Conservation (phyloP, 2,329 filamentous ascomycete genomes). For the Aschersonia sp. region DNA sequence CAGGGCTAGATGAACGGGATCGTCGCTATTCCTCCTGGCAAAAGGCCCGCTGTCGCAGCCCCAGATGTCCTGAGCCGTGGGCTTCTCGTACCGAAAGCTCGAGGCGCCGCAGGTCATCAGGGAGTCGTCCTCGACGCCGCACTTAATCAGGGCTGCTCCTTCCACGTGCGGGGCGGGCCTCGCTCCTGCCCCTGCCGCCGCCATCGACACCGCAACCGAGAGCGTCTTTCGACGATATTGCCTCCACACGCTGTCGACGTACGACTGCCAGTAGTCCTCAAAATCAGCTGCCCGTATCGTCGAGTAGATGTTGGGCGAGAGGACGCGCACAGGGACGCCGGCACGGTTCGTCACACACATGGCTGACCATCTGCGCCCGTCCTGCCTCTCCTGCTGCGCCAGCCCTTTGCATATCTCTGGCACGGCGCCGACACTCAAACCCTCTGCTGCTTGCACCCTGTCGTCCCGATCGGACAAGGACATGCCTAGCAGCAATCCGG, state of each 20-base stretch:
- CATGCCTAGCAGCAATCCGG: conserved; percentile 37
- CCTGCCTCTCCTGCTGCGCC: conserved; percentile 17
- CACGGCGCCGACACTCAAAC: conserved; percentile 22
- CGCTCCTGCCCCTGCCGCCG: conserved; percentile 1
- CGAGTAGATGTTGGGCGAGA: conserved; percentile 28
- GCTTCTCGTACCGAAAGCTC: conserved; percentile 26
- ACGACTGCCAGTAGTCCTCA: conserved; percentile 25
- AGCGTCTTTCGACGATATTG: conserved; percentile 23
- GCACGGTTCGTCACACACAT: conserved; percentile 24
- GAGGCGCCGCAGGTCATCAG: conserved; percentile 26
- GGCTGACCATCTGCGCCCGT: conserved; percentile 27
- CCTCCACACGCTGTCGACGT: conserved; percentile 32
- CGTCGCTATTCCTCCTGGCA: conserved; percentile 19
- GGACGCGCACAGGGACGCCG: conserved; percentile 25
- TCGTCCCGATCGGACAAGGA: conserved; percentile 19
- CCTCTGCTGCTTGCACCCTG: conserved; percentile 21
- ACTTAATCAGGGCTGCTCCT: conserved; percentile 20
- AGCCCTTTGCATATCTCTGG: conserved; percentile 25
- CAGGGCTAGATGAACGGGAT: conserved; percentile 24
- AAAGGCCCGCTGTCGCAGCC: conserved; percentile 36
- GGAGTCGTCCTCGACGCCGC: conserved; percentile 17
- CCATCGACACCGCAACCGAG: conserved; percentile 27
- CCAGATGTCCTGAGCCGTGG: conserved; percentile 30
- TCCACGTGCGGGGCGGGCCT: neutral
- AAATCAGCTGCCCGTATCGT: conserved; percentile 20